Percentiles rank a stretch among this genome's conserved stretches.
Evolutionary conservation across 208 protist species (phyloP).

Genomic region (Leishmania tropica): DNA sequence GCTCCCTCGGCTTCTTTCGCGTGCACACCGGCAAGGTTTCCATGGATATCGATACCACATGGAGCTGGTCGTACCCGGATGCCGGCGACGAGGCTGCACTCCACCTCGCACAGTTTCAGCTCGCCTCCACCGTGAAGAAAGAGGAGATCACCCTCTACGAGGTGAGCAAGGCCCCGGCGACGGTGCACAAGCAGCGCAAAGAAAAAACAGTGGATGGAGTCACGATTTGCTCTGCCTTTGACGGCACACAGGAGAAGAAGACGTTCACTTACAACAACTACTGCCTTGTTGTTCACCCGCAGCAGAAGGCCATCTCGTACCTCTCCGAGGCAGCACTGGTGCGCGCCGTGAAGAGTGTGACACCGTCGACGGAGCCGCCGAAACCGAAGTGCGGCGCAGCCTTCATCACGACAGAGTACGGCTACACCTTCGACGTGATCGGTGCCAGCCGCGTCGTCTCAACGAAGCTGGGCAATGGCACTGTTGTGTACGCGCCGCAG

Average conservation of each 20-base stretch:
- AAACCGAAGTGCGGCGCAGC: conserved; percentile 41
- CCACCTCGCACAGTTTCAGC: conserved; percentile 43
- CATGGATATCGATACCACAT: conserved; percentile 61
- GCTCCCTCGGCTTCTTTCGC: conserved; percentile 51
- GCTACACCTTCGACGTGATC: conserved; percentile 64
- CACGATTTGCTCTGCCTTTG: conserved; percentile 45
- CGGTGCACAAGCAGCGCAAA: conserved; percentile 41
- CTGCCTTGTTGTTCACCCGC: conserved; percentile 55
- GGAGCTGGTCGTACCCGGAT: conserved; percentile 49
- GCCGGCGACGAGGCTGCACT: not conserved
- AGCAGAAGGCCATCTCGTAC: conserved; percentile 65
- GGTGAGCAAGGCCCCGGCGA: conserved; percentile 35
- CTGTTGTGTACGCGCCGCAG: conserved; percentile 68
- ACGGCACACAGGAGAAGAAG: conserved; percentile 63
- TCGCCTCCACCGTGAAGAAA: conserved; percentile 56
- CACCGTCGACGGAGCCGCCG: conserved; percentile 35
- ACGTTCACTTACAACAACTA: conserved; percentile 54
- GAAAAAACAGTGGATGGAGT: conserved; percentile 58
- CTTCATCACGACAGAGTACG: conserved; percentile 62
- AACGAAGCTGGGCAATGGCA: conserved; percentile 68
- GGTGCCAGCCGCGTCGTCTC: conserved; percentile 57
- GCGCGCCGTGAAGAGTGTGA: conserved; percentile 48
- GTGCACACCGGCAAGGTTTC: conserved; percentile 50
- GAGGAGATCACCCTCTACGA: conserved; percentile 63
- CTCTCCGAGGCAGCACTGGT: conserved; percentile 47